phyloP scores from a whole-genome alignment of 163 green algal species.

The Scenedesmus sp. region DNA sequence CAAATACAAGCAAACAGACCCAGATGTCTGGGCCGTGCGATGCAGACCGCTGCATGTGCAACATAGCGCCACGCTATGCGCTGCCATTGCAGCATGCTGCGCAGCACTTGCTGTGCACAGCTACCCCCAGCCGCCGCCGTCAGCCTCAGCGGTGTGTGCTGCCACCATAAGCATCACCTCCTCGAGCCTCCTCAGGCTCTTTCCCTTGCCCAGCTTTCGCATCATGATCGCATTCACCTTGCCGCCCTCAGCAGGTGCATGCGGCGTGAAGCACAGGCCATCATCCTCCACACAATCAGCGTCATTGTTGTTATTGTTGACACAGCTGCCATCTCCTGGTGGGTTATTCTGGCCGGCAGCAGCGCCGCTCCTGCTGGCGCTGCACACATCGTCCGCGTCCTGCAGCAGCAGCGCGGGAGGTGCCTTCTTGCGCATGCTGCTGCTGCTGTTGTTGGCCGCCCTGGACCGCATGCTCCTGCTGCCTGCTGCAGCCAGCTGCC shows the following conservation, averaged over 20 bases:
- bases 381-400: conserved; percentile 43
- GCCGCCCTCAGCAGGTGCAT: conserved; percentile 40
- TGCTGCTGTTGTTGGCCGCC: background rate
- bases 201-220: conserved; percentile 39
- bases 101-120: background rate
- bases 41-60: no score
- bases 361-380: background rate
- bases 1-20: no score
- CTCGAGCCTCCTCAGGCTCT: conserved; percentile 47
- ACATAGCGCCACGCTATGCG: no score
- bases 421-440: background rate
- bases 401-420: conserved; percentile 36
- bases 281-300: background rate
- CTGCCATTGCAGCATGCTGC: no score
- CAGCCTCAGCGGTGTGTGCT: background rate
- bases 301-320: background rate
- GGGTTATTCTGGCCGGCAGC: background rate
- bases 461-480: background rate
- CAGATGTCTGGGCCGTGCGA: no score
- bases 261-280: conserved; percentile 18
- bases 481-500: background rate
- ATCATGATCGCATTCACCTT: conserved; percentile 48
- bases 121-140: background rate
- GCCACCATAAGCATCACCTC: conserved; percentile 49
- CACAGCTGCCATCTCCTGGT: background rate